Conservation (phyloP, 495 filamentous ascomycete genomes). For the Xylaria cubensis region DNA sequence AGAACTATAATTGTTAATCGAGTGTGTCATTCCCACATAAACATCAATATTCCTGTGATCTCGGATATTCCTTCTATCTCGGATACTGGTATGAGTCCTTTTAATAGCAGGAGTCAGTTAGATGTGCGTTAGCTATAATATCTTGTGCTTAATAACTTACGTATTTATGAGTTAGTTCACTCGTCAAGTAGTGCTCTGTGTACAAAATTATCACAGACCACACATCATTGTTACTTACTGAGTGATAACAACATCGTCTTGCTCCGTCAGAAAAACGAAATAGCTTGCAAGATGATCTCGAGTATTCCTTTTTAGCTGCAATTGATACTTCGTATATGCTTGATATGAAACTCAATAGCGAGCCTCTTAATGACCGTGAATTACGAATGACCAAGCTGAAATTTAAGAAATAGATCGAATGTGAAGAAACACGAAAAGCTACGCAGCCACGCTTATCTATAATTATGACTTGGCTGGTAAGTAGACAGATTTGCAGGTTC, state of each 20-base stretch:
- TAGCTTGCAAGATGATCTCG: too few relatives aligned
- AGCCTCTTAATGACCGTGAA: neutral
- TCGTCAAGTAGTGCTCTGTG: neutral
- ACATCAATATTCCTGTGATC: neutral
- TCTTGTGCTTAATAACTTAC: neutral
- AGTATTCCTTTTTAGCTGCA: too few relatives aligned
- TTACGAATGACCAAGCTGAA: neutral
- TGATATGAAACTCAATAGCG: too few relatives aligned
- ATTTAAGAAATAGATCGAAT: neutral
- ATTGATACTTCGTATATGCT: too few relatives aligned
- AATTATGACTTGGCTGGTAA: neutral
- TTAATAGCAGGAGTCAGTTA: neutral
- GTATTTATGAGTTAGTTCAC: neutral
- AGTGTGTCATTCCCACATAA: neutral
- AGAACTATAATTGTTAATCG: constrained; percentile 11
- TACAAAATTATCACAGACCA: too few relatives aligned
- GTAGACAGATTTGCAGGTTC: neutral
- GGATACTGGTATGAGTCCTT: neutral
- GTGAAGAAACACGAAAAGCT: neutral
- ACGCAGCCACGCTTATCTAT: neutral
- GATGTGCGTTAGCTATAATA: neutral
- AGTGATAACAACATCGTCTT: too few relatives aligned
- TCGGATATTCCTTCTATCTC: neutral
- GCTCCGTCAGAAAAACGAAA: too few relatives aligned
- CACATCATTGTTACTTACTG: too few relatives aligned